Percentiles rank a stretch among this genome's conserved stretches.
Evolutionary conservation across 768 basidiomycete genomes (phyloP).

Genomic region (Tylopilus sp.): DNA sequence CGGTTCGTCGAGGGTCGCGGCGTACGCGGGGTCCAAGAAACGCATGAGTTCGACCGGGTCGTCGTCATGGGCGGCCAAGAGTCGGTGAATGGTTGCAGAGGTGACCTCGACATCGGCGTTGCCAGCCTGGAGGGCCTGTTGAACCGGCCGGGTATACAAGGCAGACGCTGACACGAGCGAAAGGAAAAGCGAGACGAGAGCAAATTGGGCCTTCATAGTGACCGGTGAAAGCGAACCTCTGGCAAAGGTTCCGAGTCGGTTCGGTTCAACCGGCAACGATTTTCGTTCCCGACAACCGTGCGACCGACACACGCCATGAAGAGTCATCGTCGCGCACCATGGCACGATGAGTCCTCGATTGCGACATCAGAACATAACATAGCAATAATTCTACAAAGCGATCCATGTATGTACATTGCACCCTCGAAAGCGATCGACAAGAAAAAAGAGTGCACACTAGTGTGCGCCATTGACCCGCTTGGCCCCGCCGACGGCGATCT

Average conservation of each 20-base stretch:
- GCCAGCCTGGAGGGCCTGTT: neutral
- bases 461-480: slow-evolving; percentile 1
- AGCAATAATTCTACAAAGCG: too few species aligned
- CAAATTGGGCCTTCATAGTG: neutral
- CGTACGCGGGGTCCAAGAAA: slow-evolving; percentile 12
- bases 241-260: neutral
- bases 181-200: neutral
- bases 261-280: neutral
- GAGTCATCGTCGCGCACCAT: too few species aligned
- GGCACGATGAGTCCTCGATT: too few species aligned
- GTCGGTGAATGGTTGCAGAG: slow-evolving; percentile 13
- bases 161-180: neutral
- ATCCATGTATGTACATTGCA: too few species aligned
- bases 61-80: neutral
- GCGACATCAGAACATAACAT: too few species aligned
- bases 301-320: too few species aligned
- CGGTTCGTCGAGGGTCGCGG: slow-evolving; percentile 16
- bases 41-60: slow-evolving; percentile 14
- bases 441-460: neutral
- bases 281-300: too few species aligned
- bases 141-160: neutral
- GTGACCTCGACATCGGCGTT: slow-evolving; percentile 5
- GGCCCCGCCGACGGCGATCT: slow-evolving; percentile 8
- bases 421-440: neutral
- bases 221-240: neutral